Conservation (phyloP, 768 basidiomycete species). For the Tricholoma terreum region DNA sequence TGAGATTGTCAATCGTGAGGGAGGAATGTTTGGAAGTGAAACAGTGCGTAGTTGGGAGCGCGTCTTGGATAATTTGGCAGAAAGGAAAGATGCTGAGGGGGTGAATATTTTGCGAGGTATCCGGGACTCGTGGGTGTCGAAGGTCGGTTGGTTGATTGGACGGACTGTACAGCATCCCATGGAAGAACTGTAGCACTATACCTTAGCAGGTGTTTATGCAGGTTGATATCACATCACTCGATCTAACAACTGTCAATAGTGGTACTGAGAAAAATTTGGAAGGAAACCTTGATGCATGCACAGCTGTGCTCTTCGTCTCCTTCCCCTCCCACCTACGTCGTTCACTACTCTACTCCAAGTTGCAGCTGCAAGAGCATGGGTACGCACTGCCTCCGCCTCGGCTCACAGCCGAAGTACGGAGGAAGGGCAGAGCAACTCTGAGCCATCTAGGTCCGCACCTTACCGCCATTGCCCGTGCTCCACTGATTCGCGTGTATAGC, state of each 20-base stretch:
- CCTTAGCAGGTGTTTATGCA: not conserved
- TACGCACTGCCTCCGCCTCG: constrained; percentile 22
- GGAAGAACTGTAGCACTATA: constrained; percentile 25
- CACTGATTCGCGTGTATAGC: not conserved
- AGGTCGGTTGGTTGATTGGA: constrained; percentile 79
- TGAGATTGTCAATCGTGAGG: constrained; percentile 63
- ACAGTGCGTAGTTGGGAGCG: constrained; percentile 68
- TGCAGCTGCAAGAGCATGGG: constrained; percentile 52
- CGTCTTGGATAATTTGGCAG: constrained; percentile 63
- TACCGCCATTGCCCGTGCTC: not conserved
- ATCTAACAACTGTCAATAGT: constrained; percentile 1
- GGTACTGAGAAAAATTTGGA: constrained; percentile 14
- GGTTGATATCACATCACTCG: too few species aligned
- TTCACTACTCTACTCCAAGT: constrained; percentile 43
- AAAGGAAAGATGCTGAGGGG: constrained; percentile 40
- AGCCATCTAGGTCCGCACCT: not conserved
- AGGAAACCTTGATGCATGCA: constrained; percentile 45
- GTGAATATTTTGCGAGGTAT: constrained; percentile 36
- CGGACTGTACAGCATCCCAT: constrained; percentile 35
- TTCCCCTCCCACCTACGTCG: constrained; percentile 24
- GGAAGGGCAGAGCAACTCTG: not conserved
- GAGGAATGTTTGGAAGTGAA: constrained; percentile 78
- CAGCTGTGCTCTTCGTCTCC: constrained; percentile 40
- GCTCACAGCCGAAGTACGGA: not conserved
- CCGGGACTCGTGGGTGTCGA: constrained; percentile 64